Percentiles rank a stretch among this genome's conserved stretches.
phyloP scores from a whole-genome alignment of 768 basidiomycete species.

The Trametes elegans region DNA sequence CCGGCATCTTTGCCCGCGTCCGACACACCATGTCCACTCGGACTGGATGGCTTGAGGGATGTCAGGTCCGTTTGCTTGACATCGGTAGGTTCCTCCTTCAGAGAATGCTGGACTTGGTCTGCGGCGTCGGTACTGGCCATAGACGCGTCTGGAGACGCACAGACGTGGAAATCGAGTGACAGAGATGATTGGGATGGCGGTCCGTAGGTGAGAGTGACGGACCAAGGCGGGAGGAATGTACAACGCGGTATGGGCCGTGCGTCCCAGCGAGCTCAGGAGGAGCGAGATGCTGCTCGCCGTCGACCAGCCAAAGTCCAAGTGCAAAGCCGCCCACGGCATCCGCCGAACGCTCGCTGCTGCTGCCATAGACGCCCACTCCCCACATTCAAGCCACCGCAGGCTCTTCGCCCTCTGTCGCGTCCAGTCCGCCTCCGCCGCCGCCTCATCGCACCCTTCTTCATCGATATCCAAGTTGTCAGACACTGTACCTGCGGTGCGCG shows the following conservation, averaged over 20 bases:
- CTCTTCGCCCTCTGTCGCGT: neutral
- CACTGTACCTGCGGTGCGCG: neutral
- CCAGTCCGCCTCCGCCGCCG: too few species aligned
- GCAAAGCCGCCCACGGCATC: slow-evolving; percentile 6
- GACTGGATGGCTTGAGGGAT: slow-evolving; percentile 3
- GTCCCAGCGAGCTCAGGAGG: slow-evolving; percentile 11
- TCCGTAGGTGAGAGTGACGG: neutral
- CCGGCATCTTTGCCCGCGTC: neutral
- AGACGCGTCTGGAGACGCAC: slow-evolving; percentile 75
- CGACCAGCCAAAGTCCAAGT: slow-evolving; percentile 2
- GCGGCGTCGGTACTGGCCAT: slow-evolving; percentile 68
- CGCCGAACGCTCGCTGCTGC: neutral
- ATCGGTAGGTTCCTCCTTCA: slow-evolving; percentile 21
- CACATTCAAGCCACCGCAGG: neutral
- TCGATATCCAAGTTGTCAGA: neutral
- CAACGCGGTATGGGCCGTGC: neutral
- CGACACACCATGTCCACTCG: neutral
- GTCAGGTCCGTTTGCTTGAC: slow-evolving; percentile 3
- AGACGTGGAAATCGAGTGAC: neutral
- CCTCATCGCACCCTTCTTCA: neutral
- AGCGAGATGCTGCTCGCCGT: slow-evolving; percentile 8
- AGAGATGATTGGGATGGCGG: slow-evolving; percentile 1
- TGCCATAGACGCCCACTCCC: neutral
- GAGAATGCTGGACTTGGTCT: slow-evolving; percentile 43
- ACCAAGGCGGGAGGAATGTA: neutral